phyloP scores from a whole-genome alignment of 2,329 filamentous ascomycete genomes.

The Plectosphaerella sp. region DNA sequence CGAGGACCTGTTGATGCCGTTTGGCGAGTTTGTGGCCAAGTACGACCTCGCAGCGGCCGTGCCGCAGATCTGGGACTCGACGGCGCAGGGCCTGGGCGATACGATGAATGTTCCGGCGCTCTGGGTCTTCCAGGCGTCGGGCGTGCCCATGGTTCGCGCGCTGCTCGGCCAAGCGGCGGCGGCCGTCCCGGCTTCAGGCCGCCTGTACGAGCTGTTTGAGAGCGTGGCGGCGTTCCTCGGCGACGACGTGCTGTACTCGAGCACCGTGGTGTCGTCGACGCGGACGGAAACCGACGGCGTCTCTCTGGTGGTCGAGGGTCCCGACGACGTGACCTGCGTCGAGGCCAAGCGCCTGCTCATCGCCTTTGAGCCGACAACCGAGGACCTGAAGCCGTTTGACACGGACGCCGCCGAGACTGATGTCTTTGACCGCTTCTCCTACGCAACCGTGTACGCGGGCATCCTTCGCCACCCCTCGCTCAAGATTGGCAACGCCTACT shows the following conservation, averaged over 20 bases:
- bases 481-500: constrained; percentile 12
- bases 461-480: constrained; percentile 19
- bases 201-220: constrained; percentile 14
- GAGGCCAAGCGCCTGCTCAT: constrained; percentile 18
- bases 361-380: constrained; percentile 15
- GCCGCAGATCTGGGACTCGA: constrained; percentile 15
- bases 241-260: constrained; percentile 17
- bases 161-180: constrained; percentile 12
- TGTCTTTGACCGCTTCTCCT: constrained; percentile 14
- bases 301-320: constrained; percentile 7
- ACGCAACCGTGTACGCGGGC: constrained; percentile 17
- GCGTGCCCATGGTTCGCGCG: constrained; percentile 14
- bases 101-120: constrained; percentile 12
- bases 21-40: constrained; percentile 42
- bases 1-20: constrained; percentile 40
- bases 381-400: constrained; percentile 14
- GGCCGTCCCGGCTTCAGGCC: constrained; percentile 14
- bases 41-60: constrained; percentile 38
- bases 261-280: constrained; percentile 7
- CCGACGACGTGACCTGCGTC: constrained; percentile 10
- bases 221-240: constrained; percentile 11
- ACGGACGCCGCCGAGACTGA: constrained; percentile 12
- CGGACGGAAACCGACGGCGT: constrained; percentile 10
- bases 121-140: constrained; percentile 11
- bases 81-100: constrained; percentile 14